A percentile compares a stretch with the other conserved stretches of the same genome.
phyloP scores from a whole-genome alignment of 2,329 filamentous ascomycete species.

The Scedosporium minutisporum region DNA sequence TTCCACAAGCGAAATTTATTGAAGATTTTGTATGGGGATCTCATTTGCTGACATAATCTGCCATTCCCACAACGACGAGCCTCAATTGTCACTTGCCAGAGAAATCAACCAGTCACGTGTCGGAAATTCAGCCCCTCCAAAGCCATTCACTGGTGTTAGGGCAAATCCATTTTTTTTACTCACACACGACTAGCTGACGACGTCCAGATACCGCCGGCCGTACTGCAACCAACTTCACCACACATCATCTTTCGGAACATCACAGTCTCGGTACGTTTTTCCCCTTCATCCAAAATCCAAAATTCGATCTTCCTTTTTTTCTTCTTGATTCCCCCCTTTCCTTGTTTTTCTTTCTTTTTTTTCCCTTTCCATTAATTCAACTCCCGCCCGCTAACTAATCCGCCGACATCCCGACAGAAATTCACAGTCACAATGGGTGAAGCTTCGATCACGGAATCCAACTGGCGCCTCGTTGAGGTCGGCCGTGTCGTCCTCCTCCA shows the following conservation, averaged over 20 bases:
- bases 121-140: slow-evolving; percentile 2
- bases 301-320: slow-evolving; percentile 23
- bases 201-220: background rate
- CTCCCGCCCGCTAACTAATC: background rate
- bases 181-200: slow-evolving; percentile 20
- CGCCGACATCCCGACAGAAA: background rate
- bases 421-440: slow-evolving; percentile 58
- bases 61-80: background rate
- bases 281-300: slow-evolving; percentile 25
- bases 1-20: background rate
- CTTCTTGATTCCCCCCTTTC: slow-evolving; percentile 12
- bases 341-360: slow-evolving; percentile 10
- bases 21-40: background rate
- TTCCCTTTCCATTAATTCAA: slow-evolving; percentile 31
- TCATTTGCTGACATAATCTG: background rate
- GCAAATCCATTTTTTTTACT: slow-evolving; percentile 30
- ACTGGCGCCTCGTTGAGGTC: slow-evolving; percentile 96
- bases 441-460: slow-evolving; percentile 70
- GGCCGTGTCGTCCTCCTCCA: slow-evolving; percentile 93
- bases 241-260: slow-evolving; percentile 5
- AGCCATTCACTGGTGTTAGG: slow-evolving; percentile 22
- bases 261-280: slow-evolving; percentile 5
- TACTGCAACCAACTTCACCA: slow-evolving; percentile 7
- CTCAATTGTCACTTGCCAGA: background rate
- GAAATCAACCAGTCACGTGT: slow-evolving; percentile 3